Conservation (phyloP, 208 protist species). For the Blastocrithidia nonstop region DNA sequence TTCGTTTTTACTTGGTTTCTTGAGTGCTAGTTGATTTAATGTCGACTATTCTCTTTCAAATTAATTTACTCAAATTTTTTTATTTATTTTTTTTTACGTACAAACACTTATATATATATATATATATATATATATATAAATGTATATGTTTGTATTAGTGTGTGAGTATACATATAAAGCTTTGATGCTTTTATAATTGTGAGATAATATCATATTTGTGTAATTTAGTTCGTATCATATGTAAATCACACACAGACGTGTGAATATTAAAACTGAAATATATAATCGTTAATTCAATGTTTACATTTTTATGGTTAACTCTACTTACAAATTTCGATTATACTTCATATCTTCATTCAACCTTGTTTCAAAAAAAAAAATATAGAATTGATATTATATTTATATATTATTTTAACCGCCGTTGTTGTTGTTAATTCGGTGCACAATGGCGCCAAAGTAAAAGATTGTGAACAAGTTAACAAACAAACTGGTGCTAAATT, state of each 20-base stretch:
- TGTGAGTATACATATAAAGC: not conserved
- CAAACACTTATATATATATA: not conserved
- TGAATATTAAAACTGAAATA: too few species aligned
- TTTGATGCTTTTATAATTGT: too few species aligned
- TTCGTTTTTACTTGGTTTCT: not conserved
- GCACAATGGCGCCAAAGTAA: not conserved
- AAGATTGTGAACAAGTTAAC: constrained; percentile 11
- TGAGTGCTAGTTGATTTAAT: not conserved
- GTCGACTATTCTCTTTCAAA: not conserved
- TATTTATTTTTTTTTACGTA: constrained; percentile 3
- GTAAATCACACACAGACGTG: too few species aligned
- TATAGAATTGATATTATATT: too few species aligned
- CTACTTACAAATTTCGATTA: too few species aligned
- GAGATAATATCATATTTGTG: too few species aligned
- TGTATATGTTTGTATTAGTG: not conserved
- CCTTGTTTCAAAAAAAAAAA: too few species aligned
- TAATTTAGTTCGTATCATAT: too few species aligned
- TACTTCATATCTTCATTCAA: too few species aligned
- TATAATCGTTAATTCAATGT: too few species aligned
- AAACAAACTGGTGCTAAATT: constrained; percentile 23
- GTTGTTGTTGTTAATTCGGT: not conserved
- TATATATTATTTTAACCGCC: not conserved
- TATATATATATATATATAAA: not conserved
- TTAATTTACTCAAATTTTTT: not conserved
- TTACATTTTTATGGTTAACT: too few species aligned